Evolutionary conservation across 192 early-diverging fungal species (phyloP), one percentile per base, ranked within the genome.

Genomic region (Coemansia sp.): DNA sequence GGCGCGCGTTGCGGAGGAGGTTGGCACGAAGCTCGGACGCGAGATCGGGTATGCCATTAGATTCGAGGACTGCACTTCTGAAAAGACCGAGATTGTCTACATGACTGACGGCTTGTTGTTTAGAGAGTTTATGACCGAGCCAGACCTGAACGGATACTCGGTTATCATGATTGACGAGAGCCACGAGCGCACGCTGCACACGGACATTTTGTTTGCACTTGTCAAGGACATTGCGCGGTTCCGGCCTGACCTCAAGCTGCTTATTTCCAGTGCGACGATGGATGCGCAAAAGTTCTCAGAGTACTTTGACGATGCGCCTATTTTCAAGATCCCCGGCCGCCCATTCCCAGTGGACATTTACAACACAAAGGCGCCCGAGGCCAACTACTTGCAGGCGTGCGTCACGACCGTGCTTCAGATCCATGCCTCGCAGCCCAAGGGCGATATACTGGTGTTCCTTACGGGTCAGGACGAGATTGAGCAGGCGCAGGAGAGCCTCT

Each of bases 391-490:
- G 13, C 87, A 89, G 23, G 97, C 95, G 6, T 93, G 94, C 3
- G 90, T 99, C 25, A 91, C 90, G 1, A 94, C 93, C 1, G 92
- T 98, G 35, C 87, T 98, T 77, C 91, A 92, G 61, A 94, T 99
- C 65, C 97, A 99, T 76, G 87, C 94, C 9, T 89, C 92, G 14
- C 93, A 95, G 69, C 88, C 88, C 11, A 70, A 75, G 37, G 97
- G 97, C 34, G 97, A 99, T 68, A 91, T 99, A 26, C 75, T 99
- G 43, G 87, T 99, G 28, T 99, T 99, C 62, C 82, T 99, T 70
- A 98, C 97, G 9, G 94, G 97, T 37, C 97, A 99, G 85, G 95
- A 98, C 47, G 97, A 99, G 84, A 99, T 99, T 66, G 97, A 99
- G 68, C 85, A 85, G 50, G 95, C 92, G 3, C 88, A 95, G 35